Percentiles rank a stretch among this genome's conserved stretches.
These are phyloP conservation scores for Tuctoria greenei DNA, from an alignment of 176 grass and related monocot species.

Conservation along the genomic window DNA sequence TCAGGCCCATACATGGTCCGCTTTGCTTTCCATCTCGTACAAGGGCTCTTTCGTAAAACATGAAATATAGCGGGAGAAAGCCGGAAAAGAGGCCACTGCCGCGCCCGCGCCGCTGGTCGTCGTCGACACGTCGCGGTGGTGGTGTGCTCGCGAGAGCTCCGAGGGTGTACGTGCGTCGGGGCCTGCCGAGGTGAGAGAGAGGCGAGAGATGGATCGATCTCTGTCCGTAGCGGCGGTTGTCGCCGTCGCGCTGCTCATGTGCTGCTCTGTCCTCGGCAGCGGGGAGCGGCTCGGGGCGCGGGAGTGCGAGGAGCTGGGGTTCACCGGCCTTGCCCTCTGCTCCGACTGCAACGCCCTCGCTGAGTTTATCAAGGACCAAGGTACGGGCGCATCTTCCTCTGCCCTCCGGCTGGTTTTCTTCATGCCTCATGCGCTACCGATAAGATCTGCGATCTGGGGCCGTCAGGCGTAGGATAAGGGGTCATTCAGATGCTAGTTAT, in stretches of 20 bases:
- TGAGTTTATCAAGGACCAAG: constrained; percentile 91
- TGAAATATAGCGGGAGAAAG: background rate
- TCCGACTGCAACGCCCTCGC: constrained; percentile 85
- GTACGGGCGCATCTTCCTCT: constrained; percentile 7
- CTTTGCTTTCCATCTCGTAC: background rate
- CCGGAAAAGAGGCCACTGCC: constrained; percentile 2
- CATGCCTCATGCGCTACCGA: background rate
- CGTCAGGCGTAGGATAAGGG: background rate
- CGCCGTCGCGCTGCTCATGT: constrained; percentile 30
- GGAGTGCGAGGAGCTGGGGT: constrained; percentile 90
- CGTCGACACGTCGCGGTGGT: background rate
- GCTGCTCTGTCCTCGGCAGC: constrained; percentile 26
- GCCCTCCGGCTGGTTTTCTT: background rate
- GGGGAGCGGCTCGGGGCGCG: constrained; percentile 53
- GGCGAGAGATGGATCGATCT: constrained; percentile 38
- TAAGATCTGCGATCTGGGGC: constrained; percentile 18
- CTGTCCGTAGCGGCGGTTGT: background rate
- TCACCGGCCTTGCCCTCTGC: constrained; percentile 97
- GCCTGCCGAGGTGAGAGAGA: background rate
- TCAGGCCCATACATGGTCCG: background rate
- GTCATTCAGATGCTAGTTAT: background rate
- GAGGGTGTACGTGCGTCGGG: background rate
- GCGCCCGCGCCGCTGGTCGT: background rate
- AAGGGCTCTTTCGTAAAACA: background rate
- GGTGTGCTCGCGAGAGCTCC: constrained; percentile 1